phyloP scores from a whole-genome alignment of 768 basidiomycete genomes.

The Tylopilus subfusipes region DNA sequence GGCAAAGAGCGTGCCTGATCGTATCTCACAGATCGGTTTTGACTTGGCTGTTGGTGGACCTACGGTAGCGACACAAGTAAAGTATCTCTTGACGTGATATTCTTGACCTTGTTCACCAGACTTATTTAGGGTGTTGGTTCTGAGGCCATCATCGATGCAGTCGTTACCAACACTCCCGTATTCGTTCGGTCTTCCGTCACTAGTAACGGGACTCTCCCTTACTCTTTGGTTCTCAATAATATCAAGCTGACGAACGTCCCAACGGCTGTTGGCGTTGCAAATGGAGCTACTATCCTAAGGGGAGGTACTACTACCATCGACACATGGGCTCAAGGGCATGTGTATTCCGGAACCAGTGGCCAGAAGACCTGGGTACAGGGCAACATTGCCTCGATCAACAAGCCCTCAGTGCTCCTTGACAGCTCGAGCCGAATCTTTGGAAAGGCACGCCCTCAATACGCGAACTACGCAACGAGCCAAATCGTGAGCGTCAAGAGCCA shows the following conservation, averaged over 20 bases:
- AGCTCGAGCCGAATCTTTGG: conserved; percentile 58
- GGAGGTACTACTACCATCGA: conserved; percentile 36
- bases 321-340: conserved; percentile 75
- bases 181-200: conserved; percentile 39
- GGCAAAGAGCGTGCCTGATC: not conserved
- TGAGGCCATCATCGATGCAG: conserved; percentile 45
- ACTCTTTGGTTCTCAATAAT: conserved; percentile 37
- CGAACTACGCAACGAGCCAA: conserved; percentile 51
- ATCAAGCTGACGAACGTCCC: conserved; percentile 33
- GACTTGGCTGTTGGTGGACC: conserved; percentile 40
- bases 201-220: conserved; percentile 28
- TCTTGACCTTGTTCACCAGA: not conserved
- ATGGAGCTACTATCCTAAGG: conserved; percentile 32
- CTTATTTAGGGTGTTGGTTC: conserved; percentile 38
- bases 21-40: conserved; percentile 39
- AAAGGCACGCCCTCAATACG: conserved; percentile 64
- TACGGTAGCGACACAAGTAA: conserved; percentile 32
- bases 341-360: conserved; percentile 52
- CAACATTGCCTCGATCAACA: conserved; percentile 42
- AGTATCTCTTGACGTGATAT: not conserved
- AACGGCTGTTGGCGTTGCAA: conserved; percentile 30
- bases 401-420: conserved; percentile 56
- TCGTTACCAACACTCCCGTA: conserved; percentile 41
- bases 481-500: conserved; percentile 66
- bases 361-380: conserved; percentile 48